phyloP scores from a whole-genome alignment of 352 stramenopile genomes.

The Phytopythium vexans region DNA sequence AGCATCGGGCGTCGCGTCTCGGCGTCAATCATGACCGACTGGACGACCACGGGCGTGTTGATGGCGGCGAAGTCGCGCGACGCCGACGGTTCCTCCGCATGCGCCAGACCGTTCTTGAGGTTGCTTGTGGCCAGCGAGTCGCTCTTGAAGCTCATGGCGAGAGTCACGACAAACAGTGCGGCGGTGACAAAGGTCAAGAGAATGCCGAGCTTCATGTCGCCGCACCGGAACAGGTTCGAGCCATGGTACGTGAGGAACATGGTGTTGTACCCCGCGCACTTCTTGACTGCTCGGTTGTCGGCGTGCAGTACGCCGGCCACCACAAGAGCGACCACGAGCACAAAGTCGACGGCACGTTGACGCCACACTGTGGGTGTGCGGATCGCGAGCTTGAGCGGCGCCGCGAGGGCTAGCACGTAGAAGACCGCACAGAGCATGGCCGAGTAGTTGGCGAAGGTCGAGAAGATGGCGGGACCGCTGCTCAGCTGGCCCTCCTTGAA shows the following conservation, averaged over 20 bases:
- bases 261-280: conserved; percentile 36
- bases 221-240: conserved; percentile 38
- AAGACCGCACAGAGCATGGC: conserved; percentile 31
- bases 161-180: conserved; percentile 26
- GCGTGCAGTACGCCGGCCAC: conserved; percentile 31
- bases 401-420: conserved; percentile 26
- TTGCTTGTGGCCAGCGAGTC: conserved; percentile 17
- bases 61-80: conserved; percentile 19
- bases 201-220: conserved; percentile 30
- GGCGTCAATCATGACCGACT: conserved; percentile 8
- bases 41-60: conserved; percentile 19
- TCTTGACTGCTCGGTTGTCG: conserved; percentile 22
- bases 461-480: conserved; percentile 33
- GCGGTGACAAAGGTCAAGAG: conserved; percentile 40
- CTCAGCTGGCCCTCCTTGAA: conserved; percentile 30
- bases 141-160: conserved; percentile 29
- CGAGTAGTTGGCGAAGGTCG: conserved; percentile 36
- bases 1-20: conserved; percentile 23
- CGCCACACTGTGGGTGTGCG: conserved; percentile 21
- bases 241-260: conserved; percentile 44
- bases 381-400: conserved; percentile 12
- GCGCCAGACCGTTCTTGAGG: conserved; percentile 13
- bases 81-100: conserved; percentile 22
- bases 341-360: conserved; percentile 26
- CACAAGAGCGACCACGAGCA: conserved; percentile 22